Conservation (phyloP, 176 grass and related monocot species). For the Lolium perenne region DNA sequence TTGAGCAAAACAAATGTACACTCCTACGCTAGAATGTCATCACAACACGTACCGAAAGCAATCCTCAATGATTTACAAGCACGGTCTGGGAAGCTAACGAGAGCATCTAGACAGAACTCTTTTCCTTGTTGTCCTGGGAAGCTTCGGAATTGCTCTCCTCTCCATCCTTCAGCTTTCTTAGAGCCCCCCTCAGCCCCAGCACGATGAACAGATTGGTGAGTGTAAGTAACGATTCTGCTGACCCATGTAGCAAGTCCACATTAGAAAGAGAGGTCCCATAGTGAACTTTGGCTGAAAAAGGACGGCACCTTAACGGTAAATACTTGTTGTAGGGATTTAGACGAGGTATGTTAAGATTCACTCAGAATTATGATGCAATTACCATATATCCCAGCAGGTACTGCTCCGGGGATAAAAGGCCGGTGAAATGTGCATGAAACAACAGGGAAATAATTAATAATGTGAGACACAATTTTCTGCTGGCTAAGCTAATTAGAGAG, state of each 20-base stretch:
- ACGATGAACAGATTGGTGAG: conserved; percentile 89
- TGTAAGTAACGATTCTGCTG: conserved; percentile 83
- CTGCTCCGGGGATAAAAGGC: conserved; percentile 56
- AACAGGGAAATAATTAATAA: conserved; percentile 63
- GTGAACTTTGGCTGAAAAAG: conserved; percentile 74
- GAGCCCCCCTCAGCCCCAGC: conserved; percentile 70
- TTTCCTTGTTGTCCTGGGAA: conserved; percentile 62
- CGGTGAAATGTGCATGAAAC: conserved; percentile 61
- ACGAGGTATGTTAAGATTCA: conserved; percentile 27
- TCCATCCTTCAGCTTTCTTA: conserved; percentile 66
- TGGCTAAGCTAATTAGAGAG: conserved; percentile 22
- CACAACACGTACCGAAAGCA: not conserved
- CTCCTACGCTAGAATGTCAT: not conserved
- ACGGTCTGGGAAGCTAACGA: not conserved
- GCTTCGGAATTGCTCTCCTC: conserved; percentile 45
- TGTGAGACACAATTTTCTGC: conserved; percentile 12
- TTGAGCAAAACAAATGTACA: not conserved
- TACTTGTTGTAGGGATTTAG: not conserved
- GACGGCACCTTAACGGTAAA: not conserved
- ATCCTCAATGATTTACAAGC: not conserved
- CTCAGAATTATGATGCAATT: conserved; percentile 44
- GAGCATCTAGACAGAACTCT: conserved; percentile 62
- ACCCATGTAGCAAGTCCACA: conserved; percentile 80
- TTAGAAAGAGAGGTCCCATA: conserved; percentile 89
- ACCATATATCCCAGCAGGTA: conserved; percentile 98